phyloP scores from a whole-genome alignment of 1,284 basidiomycete species.

The Crocinoboletus sp. region DNA sequence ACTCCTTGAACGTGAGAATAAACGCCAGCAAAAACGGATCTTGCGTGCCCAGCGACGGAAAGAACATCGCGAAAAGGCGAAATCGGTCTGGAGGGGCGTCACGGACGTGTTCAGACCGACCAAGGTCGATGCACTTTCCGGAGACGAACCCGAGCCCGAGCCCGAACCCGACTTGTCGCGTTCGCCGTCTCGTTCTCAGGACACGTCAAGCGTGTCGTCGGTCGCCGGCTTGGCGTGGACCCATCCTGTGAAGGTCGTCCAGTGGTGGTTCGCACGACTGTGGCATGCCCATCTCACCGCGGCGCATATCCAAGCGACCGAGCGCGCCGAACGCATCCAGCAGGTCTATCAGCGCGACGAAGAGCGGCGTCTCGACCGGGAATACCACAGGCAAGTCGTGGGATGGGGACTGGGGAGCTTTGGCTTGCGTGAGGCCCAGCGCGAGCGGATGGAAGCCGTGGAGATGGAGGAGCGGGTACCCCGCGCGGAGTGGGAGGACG shows the following conservation, averaged over 20 bases:
- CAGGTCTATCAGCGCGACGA: conserved; percentile 48
- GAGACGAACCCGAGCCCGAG: background rate
- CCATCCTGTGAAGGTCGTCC: conserved; percentile 37
- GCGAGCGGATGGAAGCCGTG: conserved; percentile 23
- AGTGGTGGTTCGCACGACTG: conserved; percentile 52
- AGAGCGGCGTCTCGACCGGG: conserved; percentile 24
- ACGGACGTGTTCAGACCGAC: conserved; percentile 38
- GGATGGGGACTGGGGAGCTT: conserved; percentile 75
- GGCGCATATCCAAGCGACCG: conserved; percentile 59
- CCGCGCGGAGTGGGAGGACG: conserved; percentile 16
- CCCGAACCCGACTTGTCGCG: too few relatives aligned
- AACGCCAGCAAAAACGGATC: conserved; percentile 46
- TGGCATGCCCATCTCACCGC: conserved; percentile 64
- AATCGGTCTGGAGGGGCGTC: conserved; percentile 51
- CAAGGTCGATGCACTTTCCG: background rate
- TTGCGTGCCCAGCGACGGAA: conserved; percentile 38
- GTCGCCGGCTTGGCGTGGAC: conserved; percentile 17
- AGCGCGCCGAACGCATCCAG: conserved; percentile 57
- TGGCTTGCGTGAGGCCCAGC: conserved; percentile 43
- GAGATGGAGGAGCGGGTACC: conserved; percentile 12
- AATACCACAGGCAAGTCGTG: conserved; percentile 25
- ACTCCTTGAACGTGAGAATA: conserved; percentile 54
- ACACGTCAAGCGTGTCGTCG: conserved; percentile 8
- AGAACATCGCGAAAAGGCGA: conserved; percentile 46
- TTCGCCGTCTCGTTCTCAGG: conserved; percentile 8